Evolutionary conservation across 106 monocot genomes (phyloP), one percentile per base, ranked within the genome.

Genomic region (Triglochin maritima): DNA sequence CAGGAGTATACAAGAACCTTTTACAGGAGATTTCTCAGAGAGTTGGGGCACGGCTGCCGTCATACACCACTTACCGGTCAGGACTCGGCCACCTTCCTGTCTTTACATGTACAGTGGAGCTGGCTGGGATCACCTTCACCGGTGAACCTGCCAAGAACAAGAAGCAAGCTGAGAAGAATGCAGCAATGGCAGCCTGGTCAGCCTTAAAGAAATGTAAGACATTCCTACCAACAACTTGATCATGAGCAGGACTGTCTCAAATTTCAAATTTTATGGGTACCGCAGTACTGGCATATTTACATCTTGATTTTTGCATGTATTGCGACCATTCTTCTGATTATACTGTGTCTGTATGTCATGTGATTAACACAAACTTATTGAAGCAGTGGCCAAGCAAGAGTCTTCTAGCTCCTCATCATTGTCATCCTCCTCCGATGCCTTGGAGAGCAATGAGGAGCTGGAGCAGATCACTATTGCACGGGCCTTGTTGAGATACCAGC

Each of bases 151-250:
- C 98, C 4, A 98, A 98, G 75, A 98, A 76, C 70, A 98, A 98
- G 79, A 98, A 98, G 65, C 98, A 98, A 57, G 98, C 92, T 3
- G 98, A 98, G 71, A 98, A 98, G 68, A 92, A 98, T 81, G 88
- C 98, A 8, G 92, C 98, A 46, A 87, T 90, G 79, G 78, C 88
- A 4, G 88, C 98, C 17, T 98, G 98, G 98, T 84, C 83, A 44
- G 83, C 91, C 11, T 69, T 98, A 49, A 98, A 88, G 76, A 81
- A 82, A 82, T 84, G 98, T 98, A 45, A 88, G 86, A 71, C 16
- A 45, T 2, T 44, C 46, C 4, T 6, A 29, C 29, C 1, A 29
- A 29, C 29, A 29, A 29, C 29, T 29, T 29, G 29, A 29, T 29
- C 29, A 29, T 29, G 29, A 29, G 29, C 29, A 29, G 29, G 29